Percentiles rank a stretch among this genome's conserved stretches.
Conservation (phyloP, 2,329 filamentous ascomycete species). For the Venturia oleaginea region DNA sequence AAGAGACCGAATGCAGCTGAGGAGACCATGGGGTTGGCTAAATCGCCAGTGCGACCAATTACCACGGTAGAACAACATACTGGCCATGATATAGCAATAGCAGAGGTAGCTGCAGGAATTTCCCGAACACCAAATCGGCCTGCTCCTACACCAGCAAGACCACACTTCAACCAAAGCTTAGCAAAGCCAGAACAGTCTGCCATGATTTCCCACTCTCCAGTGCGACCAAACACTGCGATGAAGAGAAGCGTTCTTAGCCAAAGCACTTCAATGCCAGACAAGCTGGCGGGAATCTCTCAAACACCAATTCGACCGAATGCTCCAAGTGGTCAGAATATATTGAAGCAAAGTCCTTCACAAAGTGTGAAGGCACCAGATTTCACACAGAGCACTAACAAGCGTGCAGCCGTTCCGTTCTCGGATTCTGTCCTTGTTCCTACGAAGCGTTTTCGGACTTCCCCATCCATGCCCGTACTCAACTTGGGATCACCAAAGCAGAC, state of each 20-base stretch:
- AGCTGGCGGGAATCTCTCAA: background rate
- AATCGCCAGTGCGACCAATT: background rate
- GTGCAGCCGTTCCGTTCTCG: background rate
- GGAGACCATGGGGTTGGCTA: background rate
- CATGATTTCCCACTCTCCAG: background rate
- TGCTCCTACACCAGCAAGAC: background rate
- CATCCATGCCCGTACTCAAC: constrained; percentile 6
- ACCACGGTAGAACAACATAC: background rate
- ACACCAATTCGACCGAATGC: background rate
- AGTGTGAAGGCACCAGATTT: background rate
- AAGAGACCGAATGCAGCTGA: constrained; percentile 1
- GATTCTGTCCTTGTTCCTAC: constrained; percentile 4
- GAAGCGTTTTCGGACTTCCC: constrained; percentile 7
- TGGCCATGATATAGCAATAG: too few relatives aligned
- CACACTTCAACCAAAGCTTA: background rate
- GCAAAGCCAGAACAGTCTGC: background rate
- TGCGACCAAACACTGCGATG: background rate
- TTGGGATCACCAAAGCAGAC: background rate
- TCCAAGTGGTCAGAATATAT: background rate
- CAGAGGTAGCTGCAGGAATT: background rate
- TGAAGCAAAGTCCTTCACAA: background rate
- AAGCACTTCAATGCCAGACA: background rate
- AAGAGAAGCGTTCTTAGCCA: background rate
- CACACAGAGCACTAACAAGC: background rate
- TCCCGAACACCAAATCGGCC: background rate